Conservation (phyloP, 1,139 yeast species). For the Kodamaea derodonti region DNA sequence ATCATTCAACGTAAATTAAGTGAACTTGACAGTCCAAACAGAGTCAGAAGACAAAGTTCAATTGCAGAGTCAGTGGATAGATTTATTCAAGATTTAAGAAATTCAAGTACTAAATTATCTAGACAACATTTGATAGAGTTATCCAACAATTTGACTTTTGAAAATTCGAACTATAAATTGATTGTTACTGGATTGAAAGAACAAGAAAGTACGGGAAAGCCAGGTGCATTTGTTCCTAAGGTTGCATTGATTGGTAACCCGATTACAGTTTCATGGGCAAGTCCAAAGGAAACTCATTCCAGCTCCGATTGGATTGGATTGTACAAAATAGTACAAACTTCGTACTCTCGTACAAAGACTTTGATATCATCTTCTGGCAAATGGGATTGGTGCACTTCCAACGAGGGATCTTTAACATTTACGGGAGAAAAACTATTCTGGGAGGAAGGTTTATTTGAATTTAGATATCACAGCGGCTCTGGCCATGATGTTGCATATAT, state of each 20-base stretch:
- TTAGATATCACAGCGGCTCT: constrained; percentile 68
- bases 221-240: constrained; percentile 15
- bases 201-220: constrained; percentile 9
- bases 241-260: constrained; percentile 47
- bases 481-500: constrained; percentile 69
- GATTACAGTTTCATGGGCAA: constrained; percentile 52
- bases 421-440: constrained; percentile 51
- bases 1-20: constrained; percentile 34
- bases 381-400: constrained; percentile 55
- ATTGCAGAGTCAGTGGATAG: constrained; percentile 40
- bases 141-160: constrained; percentile 39
- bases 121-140: constrained; percentile 39
- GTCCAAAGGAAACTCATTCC: constrained; percentile 45
- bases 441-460: constrained; percentile 73
- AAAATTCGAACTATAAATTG: constrained; percentile 34
- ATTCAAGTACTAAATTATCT: constrained; percentile 28
- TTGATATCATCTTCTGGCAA: constrained; percentile 63
- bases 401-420: constrained; percentile 52
- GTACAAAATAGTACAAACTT: constrained; percentile 62
- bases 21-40: constrained; percentile 11
- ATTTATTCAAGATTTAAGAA: constrained; percentile 38
- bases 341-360: constrained; percentile 57
- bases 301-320: constrained; percentile 75
- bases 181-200: constrained; percentile 20
- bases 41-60: constrained; percentile 20